Conservation (phyloP, 495 filamentous ascomycete species). For the Penicillium ochrochloron region DNA sequence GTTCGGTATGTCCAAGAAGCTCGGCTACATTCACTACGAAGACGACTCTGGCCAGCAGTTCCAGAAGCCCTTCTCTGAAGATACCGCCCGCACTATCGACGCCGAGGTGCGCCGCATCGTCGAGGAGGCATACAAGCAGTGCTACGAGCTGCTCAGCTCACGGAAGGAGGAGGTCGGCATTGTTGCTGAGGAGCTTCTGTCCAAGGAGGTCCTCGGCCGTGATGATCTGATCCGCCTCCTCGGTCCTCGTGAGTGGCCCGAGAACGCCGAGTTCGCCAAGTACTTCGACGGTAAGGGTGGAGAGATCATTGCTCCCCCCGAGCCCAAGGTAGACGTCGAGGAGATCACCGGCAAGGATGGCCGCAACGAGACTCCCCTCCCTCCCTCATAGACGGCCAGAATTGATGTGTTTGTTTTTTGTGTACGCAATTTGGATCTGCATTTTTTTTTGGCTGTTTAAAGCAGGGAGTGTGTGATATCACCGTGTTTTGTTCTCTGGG, state of each 20-base stretch:
- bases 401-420: conserved; percentile 20
- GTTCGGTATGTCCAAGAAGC: conserved; percentile 94
- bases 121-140: conserved; percentile 88
- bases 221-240: conserved; percentile 91
- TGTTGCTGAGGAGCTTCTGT: conserved; percentile 89
- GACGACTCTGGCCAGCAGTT: conserved; percentile 77
- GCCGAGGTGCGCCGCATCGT: conserved; percentile 86
- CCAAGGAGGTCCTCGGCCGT: conserved; percentile 85
- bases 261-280: conserved; percentile 86
- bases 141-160: conserved; percentile 76
- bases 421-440: conserved; percentile 28
- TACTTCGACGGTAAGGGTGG: conserved; percentile 71
- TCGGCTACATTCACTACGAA: conserved; percentile 89
- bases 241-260: conserved; percentile 79
- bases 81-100: conserved; percentile 90
- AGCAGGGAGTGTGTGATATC: conserved; percentile 32
- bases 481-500: conserved; percentile 29
- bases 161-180: conserved; percentile 88
- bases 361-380: conserved; percentile 49
- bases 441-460: conserved; percentile 24
- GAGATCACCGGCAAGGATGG: conserved; percentile 46
- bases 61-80: conserved; percentile 94
- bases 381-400: conserved; percentile 41
- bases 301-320: conserved; percentile 60
- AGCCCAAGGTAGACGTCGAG: conserved; percentile 47